Percentiles rank a stretch among this genome's conserved stretches.
These are phyloP conservation scores for Lipomyces spencermartinsiae DNA, from an alignment of 805 yeast genomes.

Conservation along the genomic window DNA sequence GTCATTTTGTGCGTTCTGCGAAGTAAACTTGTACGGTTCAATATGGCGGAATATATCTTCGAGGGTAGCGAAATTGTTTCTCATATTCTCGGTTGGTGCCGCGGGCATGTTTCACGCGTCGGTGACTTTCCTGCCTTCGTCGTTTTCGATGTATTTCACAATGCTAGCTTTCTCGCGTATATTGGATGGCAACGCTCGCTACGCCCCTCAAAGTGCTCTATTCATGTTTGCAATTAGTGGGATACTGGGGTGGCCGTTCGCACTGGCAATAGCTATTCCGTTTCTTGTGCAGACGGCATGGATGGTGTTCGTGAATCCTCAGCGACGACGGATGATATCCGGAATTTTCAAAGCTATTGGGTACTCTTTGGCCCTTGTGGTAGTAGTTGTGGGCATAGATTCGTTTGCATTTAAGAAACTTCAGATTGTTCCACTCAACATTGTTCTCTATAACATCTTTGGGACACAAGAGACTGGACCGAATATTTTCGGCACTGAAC, in stretches of 20 bases:
- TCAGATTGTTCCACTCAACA: constrained; percentile 75
- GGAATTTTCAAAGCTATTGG: constrained; percentile 37
- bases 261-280: constrained; percentile 68
- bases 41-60: constrained; percentile 49
- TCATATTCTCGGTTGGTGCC: constrained; percentile 64
- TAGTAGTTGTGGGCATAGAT: constrained; percentile 55
- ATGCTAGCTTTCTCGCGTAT: constrained; percentile 46
- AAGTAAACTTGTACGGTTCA: constrained; percentile 57
- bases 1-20: constrained; percentile 54
- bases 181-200: constrained; percentile 30
- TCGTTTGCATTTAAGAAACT: constrained; percentile 64
- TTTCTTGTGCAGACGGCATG: constrained; percentile 50
- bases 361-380: constrained; percentile 19
- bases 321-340: constrained; percentile 2
- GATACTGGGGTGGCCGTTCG: constrained; percentile 90
- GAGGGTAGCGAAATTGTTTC: constrained; percentile 62
- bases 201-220: constrained; percentile 33
- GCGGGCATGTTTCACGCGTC: constrained; percentile 92
- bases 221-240: constrained; percentile 68
- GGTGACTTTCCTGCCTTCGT: constrained; percentile 82
- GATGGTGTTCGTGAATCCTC: constrained; percentile 24
- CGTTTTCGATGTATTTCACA: constrained; percentile 66
- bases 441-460: constrained; percentile 80
- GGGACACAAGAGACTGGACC: constrained; percentile 81
- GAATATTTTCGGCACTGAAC: constrained; percentile 87